Conservation (phyloP, 129 eudicot genomes). For the sunflower (Helianthus annuus) region DNA sequence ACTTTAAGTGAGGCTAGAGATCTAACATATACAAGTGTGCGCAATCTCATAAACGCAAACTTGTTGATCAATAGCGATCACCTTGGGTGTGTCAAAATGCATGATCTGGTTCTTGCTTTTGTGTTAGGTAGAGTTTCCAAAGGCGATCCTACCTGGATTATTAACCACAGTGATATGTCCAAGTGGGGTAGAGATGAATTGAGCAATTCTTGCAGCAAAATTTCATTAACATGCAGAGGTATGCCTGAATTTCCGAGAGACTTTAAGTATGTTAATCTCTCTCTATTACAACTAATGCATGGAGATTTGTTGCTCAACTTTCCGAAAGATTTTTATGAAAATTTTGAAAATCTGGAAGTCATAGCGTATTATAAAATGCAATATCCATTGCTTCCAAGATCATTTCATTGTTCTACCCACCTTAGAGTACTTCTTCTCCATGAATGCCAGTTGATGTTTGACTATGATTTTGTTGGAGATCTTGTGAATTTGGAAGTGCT, state of each 20-base stretch:
- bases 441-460: background rate
- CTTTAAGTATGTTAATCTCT: background rate
- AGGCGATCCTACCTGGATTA: background rate
- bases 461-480: background rate
- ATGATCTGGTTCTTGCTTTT: constrained; percentile 21
- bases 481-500: constrained; percentile 17
- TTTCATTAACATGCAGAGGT: constrained; percentile 8
- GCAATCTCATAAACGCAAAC: constrained; percentile 9
- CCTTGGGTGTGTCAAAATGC: constrained; percentile 6
- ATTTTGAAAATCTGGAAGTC: background rate
- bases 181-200: background rate
- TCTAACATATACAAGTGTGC: background rate
- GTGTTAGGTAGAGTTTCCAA: background rate
- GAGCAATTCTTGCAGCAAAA: background rate
- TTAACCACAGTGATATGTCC: background rate
- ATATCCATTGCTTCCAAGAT: constrained; percentile 3
- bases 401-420: constrained; percentile 6
- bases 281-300: constrained; percentile 9
- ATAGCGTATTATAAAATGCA: background rate
- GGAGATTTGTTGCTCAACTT: constrained; percentile 6
- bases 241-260: constrained; percentile 6
- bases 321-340: background rate
- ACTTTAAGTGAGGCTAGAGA: constrained; percentile 7
- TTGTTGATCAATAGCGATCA: background rate
- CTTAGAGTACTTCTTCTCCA: background rate